These are phyloP conservation scores for Tetracladium marchalianum DNA, from an alignment of 495 filamentous ascomycete species.

Conservation along the genomic window DNA sequence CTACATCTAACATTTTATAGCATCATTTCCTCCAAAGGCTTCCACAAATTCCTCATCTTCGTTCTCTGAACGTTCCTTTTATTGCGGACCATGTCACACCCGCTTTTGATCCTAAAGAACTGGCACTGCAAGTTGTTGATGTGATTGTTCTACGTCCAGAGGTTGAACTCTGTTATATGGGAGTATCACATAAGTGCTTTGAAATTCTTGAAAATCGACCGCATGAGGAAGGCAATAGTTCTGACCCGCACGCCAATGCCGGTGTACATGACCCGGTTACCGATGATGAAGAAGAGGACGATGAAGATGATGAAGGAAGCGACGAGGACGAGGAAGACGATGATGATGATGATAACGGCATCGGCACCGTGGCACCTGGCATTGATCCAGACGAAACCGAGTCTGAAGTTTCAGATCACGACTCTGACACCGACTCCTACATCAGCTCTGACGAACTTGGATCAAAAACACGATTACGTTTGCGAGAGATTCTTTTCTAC, in stretches of 20 bases:
- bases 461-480: constrained; percentile 46
- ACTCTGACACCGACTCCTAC: constrained; percentile 34
- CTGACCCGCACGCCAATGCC: constrained; percentile 20
- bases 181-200: constrained; percentile 75
- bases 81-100: constrained; percentile 55
- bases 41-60: constrained; percentile 64
- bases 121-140: constrained; percentile 77
- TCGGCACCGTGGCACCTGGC: constrained; percentile 15
- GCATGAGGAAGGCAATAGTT: constrained; percentile 32
- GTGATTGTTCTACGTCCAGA: constrained; percentile 82
- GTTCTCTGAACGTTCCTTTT: constrained; percentile 68
- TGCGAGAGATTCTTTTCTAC: constrained; percentile 82
- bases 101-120: constrained; percentile 52
- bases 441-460: constrained; percentile 29
- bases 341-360: constrained; percentile 31
- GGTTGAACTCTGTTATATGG: constrained; percentile 73
- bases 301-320: constrained; percentile 28
- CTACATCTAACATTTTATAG: constrained; percentile 38
- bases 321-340: constrained; percentile 38
- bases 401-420: constrained; percentile 43
- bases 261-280: constrained; percentile 25
- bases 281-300: constrained; percentile 34
- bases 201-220: constrained; percentile 67
- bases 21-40: constrained; percentile 83
- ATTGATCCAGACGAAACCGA: constrained; percentile 33